Percentiles rank a stretch among this genome's conserved stretches.
Conservation (phyloP, 176 grass and related monocot species). For the Pontederia paniculata region DNA sequence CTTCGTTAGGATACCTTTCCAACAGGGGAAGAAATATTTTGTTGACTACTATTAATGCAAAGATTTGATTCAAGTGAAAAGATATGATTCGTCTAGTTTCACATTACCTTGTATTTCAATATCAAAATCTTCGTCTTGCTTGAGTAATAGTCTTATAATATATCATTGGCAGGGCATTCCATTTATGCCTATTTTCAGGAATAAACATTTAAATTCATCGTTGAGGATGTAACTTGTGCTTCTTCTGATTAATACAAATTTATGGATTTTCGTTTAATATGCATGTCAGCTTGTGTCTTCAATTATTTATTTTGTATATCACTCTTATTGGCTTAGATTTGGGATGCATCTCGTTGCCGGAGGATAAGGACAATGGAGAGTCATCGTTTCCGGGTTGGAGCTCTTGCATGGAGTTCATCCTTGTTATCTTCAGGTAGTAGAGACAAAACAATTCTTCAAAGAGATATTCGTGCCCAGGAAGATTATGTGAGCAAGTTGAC, state of each 20-base stretch:
- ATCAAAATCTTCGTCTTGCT: no score
- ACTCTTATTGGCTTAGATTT: slow-evolving; percentile 53
- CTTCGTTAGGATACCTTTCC: no score
- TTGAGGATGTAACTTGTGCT: background rate
- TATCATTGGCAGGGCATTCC: no score
- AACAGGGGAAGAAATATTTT: no score
- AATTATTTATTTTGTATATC: background rate
- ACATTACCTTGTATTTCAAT: no score
- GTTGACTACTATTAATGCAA: no score
- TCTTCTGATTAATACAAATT: background rate
- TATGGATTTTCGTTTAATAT: background rate
- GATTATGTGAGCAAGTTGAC: slow-evolving; percentile 91
- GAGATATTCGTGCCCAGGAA: slow-evolving; percentile 78
- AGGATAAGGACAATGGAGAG: slow-evolving; percentile 83
- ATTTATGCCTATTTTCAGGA: no score
- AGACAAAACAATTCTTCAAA: slow-evolving; percentile 72
- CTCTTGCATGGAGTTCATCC: slow-evolving; percentile 87
- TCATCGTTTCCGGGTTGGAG: slow-evolving; percentile 78
- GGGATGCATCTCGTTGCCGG: slow-evolving; percentile 74
- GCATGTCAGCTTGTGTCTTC: background rate
- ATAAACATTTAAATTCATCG: background rate
- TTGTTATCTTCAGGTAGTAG: slow-evolving; percentile 93
- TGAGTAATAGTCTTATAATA: no score
- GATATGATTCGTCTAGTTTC: no score
- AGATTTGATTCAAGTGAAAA: no score